Evolutionary conservation across 768 basidiomycete genomes (phyloP), one percentile per base, ranked within the genome.

Genomic region (Infundibulicybe gibba): DNA sequence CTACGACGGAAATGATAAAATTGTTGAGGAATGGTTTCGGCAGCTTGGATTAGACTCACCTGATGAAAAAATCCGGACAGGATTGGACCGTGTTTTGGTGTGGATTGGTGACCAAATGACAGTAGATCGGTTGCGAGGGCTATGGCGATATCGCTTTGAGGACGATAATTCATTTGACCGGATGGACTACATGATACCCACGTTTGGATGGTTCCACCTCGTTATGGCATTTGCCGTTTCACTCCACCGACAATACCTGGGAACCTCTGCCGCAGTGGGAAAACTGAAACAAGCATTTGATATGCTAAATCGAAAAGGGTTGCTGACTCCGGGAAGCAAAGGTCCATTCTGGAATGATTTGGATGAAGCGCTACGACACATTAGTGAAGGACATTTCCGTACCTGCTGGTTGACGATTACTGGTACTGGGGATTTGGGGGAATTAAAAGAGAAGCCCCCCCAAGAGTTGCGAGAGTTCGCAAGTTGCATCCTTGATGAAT

Each of bases 101-200:
- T 70, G 66, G 61, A 40, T 62, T 15, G 65, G 68, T 6, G 67
- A 71, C 52, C 64, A 71, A 48, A 59, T 77, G 13, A 77, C 69
- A 0, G 56, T 64, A 0, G 65, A 63, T 5, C 58, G 66, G 1
- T 53, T 75, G 2, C 69, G 63, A 6, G 66, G 66, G 0, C 56
- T 77, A 2, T 69, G 58, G 42, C 57, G 59, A 12, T 72, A 56
- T 40, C 60, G 59, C 0, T 49, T 55, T 0, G 58, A 69, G n/a
- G 75, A 77, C 44, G 35, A 49, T 6, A 77, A 68, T 32, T 62
- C 65, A 0, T 70, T 60, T 50, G 67, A 75, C 9, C 56, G 68
- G 0, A 50, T 74, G 0, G 67, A 74, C 40, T 72, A 56, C 51
- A 46, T 67, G 4, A 38, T 68, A 1, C n/a, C n/a, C n/a, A n/a